A percentile compares a stretch with the other conserved stretches of the same genome.
These are phyloP conservation scores for Kwoniella dejecticola DNA, from an alignment of 768 basidiomycete species.

Conservation along the genomic window DNA sequence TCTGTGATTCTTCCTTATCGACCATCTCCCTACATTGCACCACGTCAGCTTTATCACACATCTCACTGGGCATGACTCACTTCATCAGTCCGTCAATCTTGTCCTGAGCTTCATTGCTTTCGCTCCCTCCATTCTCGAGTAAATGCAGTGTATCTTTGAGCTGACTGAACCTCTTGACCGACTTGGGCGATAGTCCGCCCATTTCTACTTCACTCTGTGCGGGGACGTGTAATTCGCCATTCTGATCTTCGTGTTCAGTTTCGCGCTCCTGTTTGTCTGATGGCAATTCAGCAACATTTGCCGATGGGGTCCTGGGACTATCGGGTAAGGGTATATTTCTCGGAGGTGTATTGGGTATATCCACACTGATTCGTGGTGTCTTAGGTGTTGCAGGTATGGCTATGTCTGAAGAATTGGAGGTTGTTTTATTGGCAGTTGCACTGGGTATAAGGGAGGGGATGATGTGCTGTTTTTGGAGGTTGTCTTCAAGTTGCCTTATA, in stretches of 20 bases:
- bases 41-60: slow-evolving; percentile 14
- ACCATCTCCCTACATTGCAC: slow-evolving; percentile 80
- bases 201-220: background rate
- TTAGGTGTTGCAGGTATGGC: background rate
- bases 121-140: slow-evolving; percentile 18
- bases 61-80: slow-evolving; percentile 59
- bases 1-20: slow-evolving; percentile 88
- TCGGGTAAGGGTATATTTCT: slow-evolving; percentile 21
- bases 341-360: slow-evolving; percentile 10
- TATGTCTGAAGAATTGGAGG: background rate
- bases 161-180: slow-evolving; percentile 15
- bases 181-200: slow-evolving; percentile 24
- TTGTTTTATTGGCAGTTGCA: slow-evolving; percentile 16
- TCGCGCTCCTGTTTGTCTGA: background rate
- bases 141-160: slow-evolving; percentile 17
- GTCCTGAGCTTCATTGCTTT: slow-evolving; percentile 65
- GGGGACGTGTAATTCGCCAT: slow-evolving; percentile 9
- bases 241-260: background rate
- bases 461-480: slow-evolving; percentile 56
- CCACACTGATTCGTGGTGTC: slow-evolving; percentile 6
- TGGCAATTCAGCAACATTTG: background rate
- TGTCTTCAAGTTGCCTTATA: slow-evolving; percentile 71
- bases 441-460: slow-evolving; percentile 49
- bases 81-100: slow-evolving; percentile 89
- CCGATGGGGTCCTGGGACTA: slow-evolving; percentile 10